Evolutionary conservation across 345 rosid species (phyloP), one percentile per base, ranked within the genome.

Genomic region (Capsella bursapastoris): DNA sequence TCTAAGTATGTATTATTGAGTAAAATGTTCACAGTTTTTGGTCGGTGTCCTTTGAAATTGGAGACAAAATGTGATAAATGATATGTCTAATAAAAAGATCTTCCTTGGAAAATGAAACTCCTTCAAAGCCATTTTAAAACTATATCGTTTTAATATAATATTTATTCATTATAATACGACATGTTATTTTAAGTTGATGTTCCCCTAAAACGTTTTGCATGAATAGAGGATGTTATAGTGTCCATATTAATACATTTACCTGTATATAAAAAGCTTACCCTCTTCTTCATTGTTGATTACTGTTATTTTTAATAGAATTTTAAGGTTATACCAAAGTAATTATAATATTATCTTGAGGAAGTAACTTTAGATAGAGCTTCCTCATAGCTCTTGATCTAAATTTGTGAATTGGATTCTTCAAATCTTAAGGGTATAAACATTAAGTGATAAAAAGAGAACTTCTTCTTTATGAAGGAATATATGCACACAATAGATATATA

Each of bases 391-490:
- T 71, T 60, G 53, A 52, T 72, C 70, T 78, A 13, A 41, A 57
- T 61, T 14, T 63, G 60, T 80, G 83, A 72, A 82, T 80, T 75
- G 13, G 87, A 88, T 87, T 87, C 89, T 83, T 86, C 25, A 67
- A 57, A 64, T 64, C 60, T 52, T 57, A 11, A 57, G 71, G 70
- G 62, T 57, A 51, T 57, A 73, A 72, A 63, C 58, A 60, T 78
- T 76, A 77, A 75, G 80, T 84, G 78, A 58, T 68, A 78, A 76
- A 67, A 68, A 57, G 79, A 71, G 25, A 82, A 80, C 55, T 28
- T 56, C 78, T 82, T 90, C 88, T 77, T 76, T 68, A 56, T 73
- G 77, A 71, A 88, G 82, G 75, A 73, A 79, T 79, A 73, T 79
- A 73, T 73, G 74, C 82, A 55, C 56, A 8, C 53, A 13, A 53